Conservation (phyloP, 2,329 filamentous ascomycete genomes). For the Alternaria brassicae region DNA sequence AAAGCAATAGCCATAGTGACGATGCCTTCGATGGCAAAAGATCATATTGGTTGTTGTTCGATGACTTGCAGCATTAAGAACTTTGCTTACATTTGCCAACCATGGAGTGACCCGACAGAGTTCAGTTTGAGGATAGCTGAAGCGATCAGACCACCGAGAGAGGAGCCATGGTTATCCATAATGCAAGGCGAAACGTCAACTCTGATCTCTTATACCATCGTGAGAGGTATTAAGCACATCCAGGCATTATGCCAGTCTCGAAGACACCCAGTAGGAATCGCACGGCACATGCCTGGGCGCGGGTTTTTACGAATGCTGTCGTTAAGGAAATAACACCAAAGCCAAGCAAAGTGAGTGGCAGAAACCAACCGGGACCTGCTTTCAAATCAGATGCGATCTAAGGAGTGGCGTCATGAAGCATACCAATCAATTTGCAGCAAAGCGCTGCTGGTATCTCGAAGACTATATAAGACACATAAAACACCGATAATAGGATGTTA, state of each 20-base stretch:
- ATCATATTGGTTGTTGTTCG: conserved; percentile 49
- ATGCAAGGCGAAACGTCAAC: conserved; percentile 67
- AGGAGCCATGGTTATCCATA: conserved; percentile 72
- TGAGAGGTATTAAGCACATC: conserved; percentile 73
- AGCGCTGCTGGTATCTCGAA: conserved; percentile 74
- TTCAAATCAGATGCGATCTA: not conserved
- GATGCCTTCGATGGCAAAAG: conserved; percentile 71
- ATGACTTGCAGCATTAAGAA: not conserved
- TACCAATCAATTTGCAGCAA: conserved; percentile 69
- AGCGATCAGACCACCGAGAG: conserved; percentile 70
- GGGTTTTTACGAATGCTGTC: conserved; percentile 67
- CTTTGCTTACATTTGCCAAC: conserved; percentile 63
- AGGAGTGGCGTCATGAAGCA: not conserved
- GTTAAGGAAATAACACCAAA: conserved; percentile 68
- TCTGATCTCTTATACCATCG: conserved; percentile 73
- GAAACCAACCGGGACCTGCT: conserved; percentile 68
- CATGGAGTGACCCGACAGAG: conserved; percentile 60
- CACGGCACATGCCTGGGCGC: conserved; percentile 62
- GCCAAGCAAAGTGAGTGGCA: conserved; percentile 65
- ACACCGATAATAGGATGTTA: conserved; percentile 70
- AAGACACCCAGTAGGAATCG: conserved; percentile 69
- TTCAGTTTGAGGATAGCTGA: conserved; percentile 66
- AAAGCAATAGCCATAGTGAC: conserved; percentile 63
- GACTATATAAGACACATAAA: conserved; percentile 74
- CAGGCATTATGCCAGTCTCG: conserved; percentile 74